Evolutionary conservation across 768 basidiomycete species (phyloP), one percentile per base, ranked within the genome.

Genomic region (Omphalotus guepiniiformis): DNA sequence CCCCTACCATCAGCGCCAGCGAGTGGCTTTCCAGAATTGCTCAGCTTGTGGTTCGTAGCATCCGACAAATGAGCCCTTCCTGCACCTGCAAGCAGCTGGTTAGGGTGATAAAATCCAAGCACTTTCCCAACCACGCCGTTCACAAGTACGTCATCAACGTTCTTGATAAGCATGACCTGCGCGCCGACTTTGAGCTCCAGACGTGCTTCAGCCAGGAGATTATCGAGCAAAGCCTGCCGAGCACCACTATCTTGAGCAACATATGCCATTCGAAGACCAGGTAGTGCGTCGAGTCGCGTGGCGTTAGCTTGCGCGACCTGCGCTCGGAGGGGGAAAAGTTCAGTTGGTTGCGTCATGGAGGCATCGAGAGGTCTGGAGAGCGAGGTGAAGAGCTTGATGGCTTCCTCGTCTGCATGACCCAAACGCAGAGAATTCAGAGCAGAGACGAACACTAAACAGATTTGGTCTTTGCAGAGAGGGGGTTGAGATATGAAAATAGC

Each of bases 401-500:
- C 51, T 48, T 54, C 48, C 2, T 48, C 47, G 6, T 56, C 47
- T 36, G 55, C 53, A 19, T 51, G 61, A 0, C 88, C 88, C 39
- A 74, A 78, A 22, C 88, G 78, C 66, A 88, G 79, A 61, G 85
- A 78, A 60, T 89, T 89, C 18, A 90, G 64, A 62, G 87, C 76
- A 45, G 79, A 72, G 51, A 88, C 75, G 55, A 90, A 85, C 25
- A 69, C 83, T 85, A 21, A n/a, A n/a, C 9, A 2, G 5, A 32
- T 13, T 38, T 38, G 16, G 16, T 26, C 6, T 1, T 19, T 32
- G 16, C 18, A 22, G 13, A 39, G 21, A 29, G 18, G 37, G 9
- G 49, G 21, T 9, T 18, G 21, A 16, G 37, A 22, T 28, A n/a
- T n/a, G n/a, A n/a, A n/a, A n/a, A n/a, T n/a, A n/a, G n/a, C n/a